A percentile compares a stretch with the other conserved stretches of the same genome.
Conservation (phyloP, 2,329 filamentous ascomycete species). For the Blastomyces parvus region DNA sequence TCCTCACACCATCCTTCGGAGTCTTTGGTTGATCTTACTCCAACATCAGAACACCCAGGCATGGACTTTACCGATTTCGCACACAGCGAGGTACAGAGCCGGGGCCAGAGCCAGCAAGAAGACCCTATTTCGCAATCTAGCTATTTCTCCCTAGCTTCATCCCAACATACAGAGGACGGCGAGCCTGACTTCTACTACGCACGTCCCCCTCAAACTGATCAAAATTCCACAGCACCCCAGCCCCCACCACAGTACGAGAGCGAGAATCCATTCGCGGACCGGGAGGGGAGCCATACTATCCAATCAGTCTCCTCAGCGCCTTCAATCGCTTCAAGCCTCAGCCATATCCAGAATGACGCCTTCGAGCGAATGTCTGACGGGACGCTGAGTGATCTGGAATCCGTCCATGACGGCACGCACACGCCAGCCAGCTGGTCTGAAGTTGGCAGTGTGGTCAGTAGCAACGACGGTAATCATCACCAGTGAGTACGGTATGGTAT, state of each 20-base stretch:
- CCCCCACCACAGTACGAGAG: constrained; percentile 7
- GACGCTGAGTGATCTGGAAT: constrained; percentile 32
- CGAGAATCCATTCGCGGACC: constrained; percentile 19
- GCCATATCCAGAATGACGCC: constrained; percentile 28
- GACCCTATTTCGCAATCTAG: constrained; percentile 18
- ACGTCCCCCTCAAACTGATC: constrained; percentile 20
- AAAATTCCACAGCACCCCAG: constrained; percentile 14
- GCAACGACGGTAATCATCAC: constrained; percentile 26
- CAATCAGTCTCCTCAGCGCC: constrained; percentile 27
- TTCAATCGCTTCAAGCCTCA: constrained; percentile 30
- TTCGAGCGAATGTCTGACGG: constrained; percentile 24
- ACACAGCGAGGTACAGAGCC: constrained; percentile 9
- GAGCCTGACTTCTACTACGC: constrained; percentile 27
- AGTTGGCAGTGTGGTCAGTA: constrained; percentile 36
- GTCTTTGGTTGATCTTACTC: constrained; percentile 37
- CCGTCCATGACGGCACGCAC: constrained; percentile 23
- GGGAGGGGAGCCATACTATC: constrained; percentile 13
- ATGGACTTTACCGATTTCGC: constrained; percentile 19
- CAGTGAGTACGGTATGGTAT: constrained; percentile 10
- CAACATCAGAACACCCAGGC: constrained; percentile 35
- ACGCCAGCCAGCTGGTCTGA: constrained; percentile 39
- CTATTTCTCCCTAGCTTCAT: constrained; percentile 21
- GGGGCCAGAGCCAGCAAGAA: constrained; percentile 11
- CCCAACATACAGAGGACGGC: constrained; percentile 26
- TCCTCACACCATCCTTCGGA: constrained; percentile 34